These are phyloP conservation scores for Echites panduratus DNA, from an alignment of 257 asterid species.

Conservation along the genomic window DNA sequence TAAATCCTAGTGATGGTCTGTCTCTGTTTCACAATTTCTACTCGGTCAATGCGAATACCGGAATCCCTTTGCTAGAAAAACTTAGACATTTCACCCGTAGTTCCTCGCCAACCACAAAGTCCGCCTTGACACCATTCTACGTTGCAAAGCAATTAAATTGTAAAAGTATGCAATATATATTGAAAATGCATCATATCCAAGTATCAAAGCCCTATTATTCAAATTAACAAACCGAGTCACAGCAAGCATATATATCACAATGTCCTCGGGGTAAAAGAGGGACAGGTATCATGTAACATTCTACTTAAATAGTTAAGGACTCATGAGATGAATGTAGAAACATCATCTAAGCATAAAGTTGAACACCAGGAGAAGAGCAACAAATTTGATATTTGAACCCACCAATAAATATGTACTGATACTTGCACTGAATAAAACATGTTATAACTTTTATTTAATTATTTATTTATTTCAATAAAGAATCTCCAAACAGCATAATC, in stretches of 20 bases:
- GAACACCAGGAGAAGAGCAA: background rate
- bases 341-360: background rate
- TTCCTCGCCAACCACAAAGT: slow-evolving; percentile 67
- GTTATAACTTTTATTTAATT: too few species aligned
- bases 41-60: slow-evolving; percentile 60
- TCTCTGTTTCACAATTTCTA: slow-evolving; percentile 12
- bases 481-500: too few species aligned
- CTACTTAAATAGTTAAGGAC: background rate
- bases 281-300: background rate
- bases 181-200: background rate
- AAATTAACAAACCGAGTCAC: background rate
- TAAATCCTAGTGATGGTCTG: background rate
- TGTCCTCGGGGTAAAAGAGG: background rate
- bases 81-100: slow-evolving; percentile 61
- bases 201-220: background rate
- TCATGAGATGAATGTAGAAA: background rate
- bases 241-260: background rate
- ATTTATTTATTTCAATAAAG: background rate
- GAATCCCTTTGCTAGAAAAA: slow-evolving; percentile 84
- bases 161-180: background rate
- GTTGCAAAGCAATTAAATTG: slow-evolving; percentile 12
- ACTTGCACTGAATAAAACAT: background rate
- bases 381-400: background rate
- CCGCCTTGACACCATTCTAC: slow-evolving; percentile 45
- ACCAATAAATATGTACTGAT: background rate